A percentile compares a stretch with the other conserved stretches of the same genome.
Conservation (phyloP, 257 asterid species). For the Knoxia roxburghii region DNA sequence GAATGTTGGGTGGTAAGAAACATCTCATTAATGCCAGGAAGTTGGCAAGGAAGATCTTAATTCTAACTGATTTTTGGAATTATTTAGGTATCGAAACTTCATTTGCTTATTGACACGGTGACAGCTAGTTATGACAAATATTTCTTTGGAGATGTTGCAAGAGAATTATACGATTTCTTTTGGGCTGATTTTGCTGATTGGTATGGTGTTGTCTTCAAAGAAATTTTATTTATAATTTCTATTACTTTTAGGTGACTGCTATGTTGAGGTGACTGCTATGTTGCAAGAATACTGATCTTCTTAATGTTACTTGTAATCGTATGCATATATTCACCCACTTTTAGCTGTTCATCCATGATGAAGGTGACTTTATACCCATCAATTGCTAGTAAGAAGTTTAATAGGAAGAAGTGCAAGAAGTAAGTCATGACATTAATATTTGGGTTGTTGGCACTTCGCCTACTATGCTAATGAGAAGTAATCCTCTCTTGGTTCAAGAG, state of each 20-base stretch:
- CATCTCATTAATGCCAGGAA: slow-evolving; percentile 9
- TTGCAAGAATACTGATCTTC: neutral
- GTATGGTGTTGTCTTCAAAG: slow-evolving; percentile 32
- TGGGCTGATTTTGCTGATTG: slow-evolving; percentile 99
- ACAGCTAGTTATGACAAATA: slow-evolving; percentile 78
- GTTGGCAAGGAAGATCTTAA: slow-evolving; percentile 3
- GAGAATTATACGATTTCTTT: slow-evolving; percentile 90
- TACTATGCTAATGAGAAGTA: neutral
- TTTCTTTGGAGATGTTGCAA: slow-evolving; percentile 88
- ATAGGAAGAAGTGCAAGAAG: neutral
- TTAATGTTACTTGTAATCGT: neutral
- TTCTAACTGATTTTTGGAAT: slow-evolving; percentile 17
- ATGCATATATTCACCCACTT: too few relatives aligned
- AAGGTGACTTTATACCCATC: neutral
- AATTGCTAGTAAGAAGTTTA: neutral
- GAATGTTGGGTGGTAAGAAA: slow-evolving; percentile 98
- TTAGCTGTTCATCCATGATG: neutral
- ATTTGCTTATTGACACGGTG: slow-evolving; percentile 69
- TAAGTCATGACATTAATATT: neutral
- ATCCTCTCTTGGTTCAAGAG: neutral
- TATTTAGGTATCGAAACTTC: slow-evolving; percentile 83
- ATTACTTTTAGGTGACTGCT: neutral
- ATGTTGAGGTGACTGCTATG: too few relatives aligned
- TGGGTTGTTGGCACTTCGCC: neutral
- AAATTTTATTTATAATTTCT: neutral